Evolutionary conservation across 2,329 filamentous ascomycete species (phyloP), one percentile per base, ranked within the genome.

Genomic region (Xylariaceae sp.): DNA sequence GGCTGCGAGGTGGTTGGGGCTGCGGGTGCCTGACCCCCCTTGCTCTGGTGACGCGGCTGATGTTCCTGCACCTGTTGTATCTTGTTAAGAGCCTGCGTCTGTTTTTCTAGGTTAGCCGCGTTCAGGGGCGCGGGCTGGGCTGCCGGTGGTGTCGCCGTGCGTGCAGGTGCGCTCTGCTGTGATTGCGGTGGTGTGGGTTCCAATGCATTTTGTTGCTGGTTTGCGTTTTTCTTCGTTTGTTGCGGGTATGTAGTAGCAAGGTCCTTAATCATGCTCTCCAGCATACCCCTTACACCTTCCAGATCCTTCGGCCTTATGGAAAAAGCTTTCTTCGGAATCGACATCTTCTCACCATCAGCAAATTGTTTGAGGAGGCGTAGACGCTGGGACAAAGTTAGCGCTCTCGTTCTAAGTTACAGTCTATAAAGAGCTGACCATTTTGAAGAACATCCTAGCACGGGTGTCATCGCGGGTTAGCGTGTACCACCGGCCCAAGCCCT

Each of bases 1-100:
- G 83, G 79, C 59, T 85, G 82, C 14, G 79, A 66, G 1, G 79
- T 79, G 0, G 82, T 87, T 16, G 85, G 84, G 9, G 85, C 83
- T 12, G 82, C 77, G 2, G 84, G 83, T 0, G 80, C 72, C 58
- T 81, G 78, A 7, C 74, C 75, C 7, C 72, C 72, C 66, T 81
- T 83, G 67, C 75, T 75, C 56, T 78, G 75, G 52, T 26, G 23
- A 26, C 23, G 23, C 23, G 23, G 23, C 14, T 37, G 32, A 7
- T 14, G 3, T 16, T 37, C 5, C 9, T 12, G 32, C 14, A 7
- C 32, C 3, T 37, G 32, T 37, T 77, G 77, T 62, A 75, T 70
- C 58, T 83, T 81, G 62, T 68, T 80, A 54, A 78, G 68, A 3
- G 75, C 75, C 56, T 81, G 77, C 2, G 76, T 74, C 62, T 83